These are phyloP conservation scores for Mycosarcoma maydis DNA, from an alignment of 1,284 basidiomycete genomes.

Conservation along the genomic window DNA sequence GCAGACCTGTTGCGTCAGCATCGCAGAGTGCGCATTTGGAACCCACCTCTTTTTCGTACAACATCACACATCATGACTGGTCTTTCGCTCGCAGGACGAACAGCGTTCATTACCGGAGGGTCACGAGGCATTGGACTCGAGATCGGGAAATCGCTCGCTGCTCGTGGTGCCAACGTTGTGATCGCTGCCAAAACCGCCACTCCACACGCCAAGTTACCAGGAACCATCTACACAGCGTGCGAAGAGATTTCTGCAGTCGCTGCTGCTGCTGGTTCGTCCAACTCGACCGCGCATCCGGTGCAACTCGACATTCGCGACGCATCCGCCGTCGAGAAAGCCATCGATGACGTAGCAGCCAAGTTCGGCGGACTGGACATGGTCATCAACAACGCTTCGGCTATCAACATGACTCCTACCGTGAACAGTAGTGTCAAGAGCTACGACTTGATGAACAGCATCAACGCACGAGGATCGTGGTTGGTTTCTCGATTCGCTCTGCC, in stretches of 20 bases:
- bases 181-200: conserved; percentile 55
- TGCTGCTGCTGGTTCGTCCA: background rate
- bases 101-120: conserved; percentile 55
- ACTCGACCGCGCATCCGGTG: conserved; percentile 51
- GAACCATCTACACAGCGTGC: conserved; percentile 65
- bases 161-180: conserved; percentile 56
- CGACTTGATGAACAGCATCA: conserved; percentile 56
- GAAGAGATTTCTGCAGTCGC: conserved; percentile 59
- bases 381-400: conserved; percentile 65
- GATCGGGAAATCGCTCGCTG: conserved; percentile 52
- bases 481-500: conserved; percentile 60
- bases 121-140: conserved; percentile 59
- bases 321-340: conserved; percentile 50
- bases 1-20: too few species aligned
- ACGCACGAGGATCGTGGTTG: conserved; percentile 61
- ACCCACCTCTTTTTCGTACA: too few species aligned
- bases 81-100: conserved; percentile 23
- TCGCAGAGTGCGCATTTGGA: too few species aligned
- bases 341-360: conserved; percentile 36
- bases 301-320: conserved; percentile 65
- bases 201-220: conserved; percentile 59
- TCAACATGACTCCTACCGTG: conserved; percentile 55
- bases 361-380: conserved; percentile 65
- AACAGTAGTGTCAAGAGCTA: conserved; percentile 53
- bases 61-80: conserved; percentile 13